phyloP scores from a whole-genome alignment of 2,329 filamentous ascomycete species.

The Verticillium zaregamsianum region DNA sequence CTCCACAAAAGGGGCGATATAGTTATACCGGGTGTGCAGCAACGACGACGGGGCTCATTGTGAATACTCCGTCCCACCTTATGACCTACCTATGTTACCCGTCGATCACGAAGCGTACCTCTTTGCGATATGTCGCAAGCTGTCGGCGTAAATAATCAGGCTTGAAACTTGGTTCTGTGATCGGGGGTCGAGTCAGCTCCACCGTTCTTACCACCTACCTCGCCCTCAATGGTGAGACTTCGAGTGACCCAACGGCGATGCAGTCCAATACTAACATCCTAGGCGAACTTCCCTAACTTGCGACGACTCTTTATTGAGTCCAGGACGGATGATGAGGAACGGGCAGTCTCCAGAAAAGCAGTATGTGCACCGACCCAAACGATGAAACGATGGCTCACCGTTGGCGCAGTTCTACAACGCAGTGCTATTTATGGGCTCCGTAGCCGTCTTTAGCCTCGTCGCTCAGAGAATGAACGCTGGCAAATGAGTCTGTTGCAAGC shows the following conservation, averaged over 20 bases:
- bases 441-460: conserved; percentile 88
- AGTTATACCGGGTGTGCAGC: background rate
- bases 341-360: conserved; percentile 87
- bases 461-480: conserved; percentile 77
- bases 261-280: conserved; percentile 6
- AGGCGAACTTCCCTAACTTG: conserved; percentile 88
- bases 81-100: no score
- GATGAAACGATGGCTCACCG: background rate
- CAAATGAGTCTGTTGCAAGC: background rate
- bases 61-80: no score
- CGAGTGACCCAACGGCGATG: background rate
- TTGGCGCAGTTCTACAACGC: conserved; percentile 85
- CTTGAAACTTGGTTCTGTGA: no score
- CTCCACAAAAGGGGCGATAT: background rate
- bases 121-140: no score
- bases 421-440: conserved; percentile 92
- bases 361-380: conserved; percentile 47
- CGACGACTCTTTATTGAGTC: conserved; percentile 93
- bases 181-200: no score
- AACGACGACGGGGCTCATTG: no score
- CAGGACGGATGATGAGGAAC: conserved; percentile 87
- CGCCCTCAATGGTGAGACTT: no score
- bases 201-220: no score
- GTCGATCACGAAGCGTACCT: no score
- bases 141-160: no score